These are phyloP conservation scores for Corymbia citriodora DNA, from an alignment of 441 rosid species.

Conservation along the genomic window DNA sequence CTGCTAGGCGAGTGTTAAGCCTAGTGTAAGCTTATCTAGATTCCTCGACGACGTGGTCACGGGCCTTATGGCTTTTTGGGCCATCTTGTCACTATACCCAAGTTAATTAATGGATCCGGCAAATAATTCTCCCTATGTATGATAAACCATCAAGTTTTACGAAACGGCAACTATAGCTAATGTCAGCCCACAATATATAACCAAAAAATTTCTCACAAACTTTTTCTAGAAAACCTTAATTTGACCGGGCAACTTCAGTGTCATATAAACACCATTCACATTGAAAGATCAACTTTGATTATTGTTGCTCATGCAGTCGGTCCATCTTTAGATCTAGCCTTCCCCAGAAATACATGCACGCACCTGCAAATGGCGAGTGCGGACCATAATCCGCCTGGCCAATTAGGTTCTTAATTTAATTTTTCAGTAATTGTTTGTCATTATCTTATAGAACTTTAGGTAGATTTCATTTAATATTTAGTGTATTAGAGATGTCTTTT, in stretches of 20 bases:
- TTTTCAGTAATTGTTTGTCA: neutral
- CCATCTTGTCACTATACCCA: neutral
- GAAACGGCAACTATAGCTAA: no score
- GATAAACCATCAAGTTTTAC: neutral
- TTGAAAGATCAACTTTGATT: neutral
- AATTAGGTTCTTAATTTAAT: neutral
- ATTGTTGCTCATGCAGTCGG: neutral
- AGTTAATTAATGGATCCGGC: neutral
- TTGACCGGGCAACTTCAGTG: neutral
- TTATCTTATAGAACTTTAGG: neutral
- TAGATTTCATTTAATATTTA: neutral
- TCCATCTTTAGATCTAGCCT: neutral
- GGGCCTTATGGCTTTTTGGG: neutral
- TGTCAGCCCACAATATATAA: neutral
- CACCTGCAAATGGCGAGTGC: neutral
- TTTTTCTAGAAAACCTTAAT: neutral
- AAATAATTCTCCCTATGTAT: neutral
- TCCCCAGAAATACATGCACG: neutral
- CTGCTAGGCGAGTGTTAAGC: neutral
- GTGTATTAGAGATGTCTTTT: neutral
- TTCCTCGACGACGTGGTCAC: neutral
- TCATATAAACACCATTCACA: neutral
- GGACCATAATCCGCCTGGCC: neutral
- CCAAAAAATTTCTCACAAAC: neutral
- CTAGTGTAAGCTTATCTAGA: neutral